Base-by-base conservation (phyloP, 768 basidiomycete genomes). In the Leccinum boreale region DNA sequence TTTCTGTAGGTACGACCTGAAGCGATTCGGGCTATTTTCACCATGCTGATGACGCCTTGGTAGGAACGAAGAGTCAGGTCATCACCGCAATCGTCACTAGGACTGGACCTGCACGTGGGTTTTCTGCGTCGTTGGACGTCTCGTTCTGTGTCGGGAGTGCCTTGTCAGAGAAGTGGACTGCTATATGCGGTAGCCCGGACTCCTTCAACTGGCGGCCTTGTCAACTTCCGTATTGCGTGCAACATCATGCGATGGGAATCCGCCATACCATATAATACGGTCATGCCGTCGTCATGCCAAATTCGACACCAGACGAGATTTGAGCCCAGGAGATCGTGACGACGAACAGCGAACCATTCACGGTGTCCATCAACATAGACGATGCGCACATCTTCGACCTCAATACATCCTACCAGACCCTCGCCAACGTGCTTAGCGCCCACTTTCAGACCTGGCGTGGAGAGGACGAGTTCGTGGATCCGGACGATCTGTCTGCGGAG, bases 61-160 rank as follows among this genome's bases (percentile, higher is more conserved):
- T 29, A 55, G 52, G 54, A 35, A 23, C 21, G 3, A 46, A 49
- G n/a, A 44, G 5, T 45, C 58, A 53, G 7, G 8, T 14, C 8
- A 9, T 53, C 14, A 48, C 54, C 0, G 50, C 49, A 14, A 14
- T 53, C 50, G 7, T 70, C 21, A 58, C 58, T 12, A 45, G 61
- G 42, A 68, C 56, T n/a, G 62, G 62, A 14, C 23, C 29, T 26
- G 54, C 54, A 17, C 68, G 56, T 28, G 54, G 19, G 2, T 61
- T 59, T 24, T 49, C 51, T 9, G 52, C 15, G 4, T 58, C 52
- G 8, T 17, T 59, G 47, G 33, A 6, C 0, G 0, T 50, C 11
- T 19, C 4, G 5, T 33, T 6, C 23, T 53, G 28, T 14, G 9
- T 58, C 19, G 5, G 0, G 19, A 10, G 45, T 2, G 3, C 42